Evolutionary conservation across 441 rosid genomes (phyloP).

Genomic region (Brassica hybrid): DNA sequence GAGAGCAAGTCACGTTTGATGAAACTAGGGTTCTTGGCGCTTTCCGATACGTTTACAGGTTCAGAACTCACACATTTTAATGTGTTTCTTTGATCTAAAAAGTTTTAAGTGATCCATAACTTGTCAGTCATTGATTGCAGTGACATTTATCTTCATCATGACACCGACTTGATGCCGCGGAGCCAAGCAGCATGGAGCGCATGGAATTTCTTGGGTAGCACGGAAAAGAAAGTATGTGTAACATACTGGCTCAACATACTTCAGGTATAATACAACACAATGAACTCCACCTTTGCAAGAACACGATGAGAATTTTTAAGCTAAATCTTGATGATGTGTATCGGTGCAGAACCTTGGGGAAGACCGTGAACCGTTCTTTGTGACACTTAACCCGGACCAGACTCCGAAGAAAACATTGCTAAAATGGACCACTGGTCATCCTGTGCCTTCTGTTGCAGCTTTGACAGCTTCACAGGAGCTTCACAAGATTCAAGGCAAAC

Average conservation of each 20-base stretch:
- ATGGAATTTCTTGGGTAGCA: slow-evolving; percentile 86
- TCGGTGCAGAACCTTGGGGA: slow-evolving; percentile 77
- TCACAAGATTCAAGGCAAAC: slow-evolving; percentile 74
- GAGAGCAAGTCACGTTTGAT: slow-evolving; percentile 70
- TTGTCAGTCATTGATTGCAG: slow-evolving; percentile 48
- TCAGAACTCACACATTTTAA: background rate
- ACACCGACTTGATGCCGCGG: slow-evolving; percentile 76
- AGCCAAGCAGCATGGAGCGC: slow-evolving; percentile 89
- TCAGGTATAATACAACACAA: slow-evolving; percentile 57
- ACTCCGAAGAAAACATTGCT: slow-evolving; percentile 64
- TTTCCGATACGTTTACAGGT: slow-evolving; percentile 86
- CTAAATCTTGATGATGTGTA: slow-evolving; percentile 17
- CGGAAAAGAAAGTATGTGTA: slow-evolving; percentile 63
- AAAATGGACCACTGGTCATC: slow-evolving; percentile 87
- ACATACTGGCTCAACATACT: slow-evolving; percentile 95
- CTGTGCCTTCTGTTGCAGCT: slow-evolving; percentile 84
- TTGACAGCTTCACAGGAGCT: slow-evolving; percentile 80
- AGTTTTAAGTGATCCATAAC: background rate
- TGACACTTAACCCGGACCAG: slow-evolving; percentile 75
- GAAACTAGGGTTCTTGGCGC: slow-evolving; percentile 85
- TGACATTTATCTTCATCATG: slow-evolving; percentile 80
- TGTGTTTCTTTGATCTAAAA: background rate
- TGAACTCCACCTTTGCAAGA: background rate
- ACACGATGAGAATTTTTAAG: background rate
- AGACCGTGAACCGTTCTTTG: slow-evolving; percentile 61